phyloP scores from a whole-genome alignment of 345 rosid species.

The Cardamine chenopodiifolia region DNA sequence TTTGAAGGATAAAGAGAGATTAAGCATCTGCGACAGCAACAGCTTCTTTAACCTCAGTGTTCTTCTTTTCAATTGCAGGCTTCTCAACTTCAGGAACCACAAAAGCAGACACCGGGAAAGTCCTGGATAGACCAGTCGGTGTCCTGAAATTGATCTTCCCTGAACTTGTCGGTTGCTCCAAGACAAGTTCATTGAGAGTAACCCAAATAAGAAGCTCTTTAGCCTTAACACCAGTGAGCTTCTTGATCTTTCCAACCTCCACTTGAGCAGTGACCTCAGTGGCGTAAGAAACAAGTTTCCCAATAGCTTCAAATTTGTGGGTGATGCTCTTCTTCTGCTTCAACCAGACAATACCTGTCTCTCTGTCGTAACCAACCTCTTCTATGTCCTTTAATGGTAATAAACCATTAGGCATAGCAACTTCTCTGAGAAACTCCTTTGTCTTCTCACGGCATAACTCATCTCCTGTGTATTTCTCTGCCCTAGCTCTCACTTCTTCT shows the following conservation, averaged over 20 bases:
- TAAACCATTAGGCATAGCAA: slow-evolving; percentile 70
- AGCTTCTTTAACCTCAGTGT: slow-evolving; percentile 35
- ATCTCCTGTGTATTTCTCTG: slow-evolving; percentile 80
- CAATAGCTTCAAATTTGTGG: slow-evolving; percentile 81
- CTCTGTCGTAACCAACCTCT: slow-evolving; percentile 79
- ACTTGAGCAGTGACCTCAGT: slow-evolving; percentile 74
- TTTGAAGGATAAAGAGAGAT: slow-evolving; percentile 17
- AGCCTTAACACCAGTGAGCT: slow-evolving; percentile 88
- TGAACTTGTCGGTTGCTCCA: slow-evolving; percentile 54
- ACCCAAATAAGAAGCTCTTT: slow-evolving; percentile 91
- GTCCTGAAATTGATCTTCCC: slow-evolving; percentile 75
- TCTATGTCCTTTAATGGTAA: slow-evolving; percentile 74
- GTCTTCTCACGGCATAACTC: slow-evolving; percentile 74
- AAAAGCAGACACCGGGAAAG: slow-evolving; percentile 75
- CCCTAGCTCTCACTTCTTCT: slow-evolving; percentile 72
- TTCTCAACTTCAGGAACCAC: slow-evolving; percentile 41
- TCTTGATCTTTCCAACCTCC: slow-evolving; percentile 74
- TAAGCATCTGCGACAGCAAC: slow-evolving; percentile 48
- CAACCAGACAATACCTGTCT: slow-evolving; percentile 88
- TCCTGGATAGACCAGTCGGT: slow-evolving; percentile 69
- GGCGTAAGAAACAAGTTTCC: slow-evolving; percentile 60
- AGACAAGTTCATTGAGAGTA: slow-evolving; percentile 60
- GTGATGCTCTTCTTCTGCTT: slow-evolving; percentile 78
- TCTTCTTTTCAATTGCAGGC: slow-evolving; percentile 40
- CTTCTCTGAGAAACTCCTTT: slow-evolving; percentile 56